Base-by-base conservation (phyloP, 192 early-diverging fungal genomes). In the Lobosporangium transversale region DNA sequence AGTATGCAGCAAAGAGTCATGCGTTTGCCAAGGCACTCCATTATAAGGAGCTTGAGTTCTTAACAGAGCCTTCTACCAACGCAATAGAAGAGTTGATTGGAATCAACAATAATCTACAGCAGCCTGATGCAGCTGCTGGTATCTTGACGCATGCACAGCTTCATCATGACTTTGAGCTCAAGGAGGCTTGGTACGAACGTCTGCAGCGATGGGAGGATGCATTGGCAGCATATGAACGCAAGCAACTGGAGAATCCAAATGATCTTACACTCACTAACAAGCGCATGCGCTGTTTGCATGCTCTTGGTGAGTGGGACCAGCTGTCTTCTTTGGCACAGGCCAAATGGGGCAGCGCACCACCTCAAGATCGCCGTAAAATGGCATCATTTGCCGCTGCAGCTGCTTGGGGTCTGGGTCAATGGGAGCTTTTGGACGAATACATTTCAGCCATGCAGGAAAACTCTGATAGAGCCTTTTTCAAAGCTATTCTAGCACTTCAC, bases 1-100 rank as follows among this genome's bases (percentile, higher is more conserved):
- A 86, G 26, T 98, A 94, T 63, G 97, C 97, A 4, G 86, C 90
- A 55, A 93, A 92, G 57, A 98, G 95, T 62, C 94, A 98, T 70
- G 96, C 97, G 1, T 93, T 93, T 73, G 96, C 97, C 32, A 98
- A 98, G 81, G 97, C 97, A n/a, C 83, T 99, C 49, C 97, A 98
- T 69, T 99, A 98, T 83, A 95, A 95, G 63, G 97, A 99, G 79
- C 84, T 94, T 6, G 95, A 97, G 83, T 99, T 97, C 79, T 83
- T 92, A 21, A 81, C 89, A 8, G 92, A 95, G 32, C 89, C 93
- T 29, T 85, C 92, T 6, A 88, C 93, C 27, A 90, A 91, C 23
- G 94, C 93, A 1, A 94, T 98, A 27, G 95, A 96, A 65, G 88
- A 89, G 62, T 83, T 99, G 5, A 97, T 99, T 57, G 89, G 88